Base-by-base conservation (phyloP, 2,329 filamentous ascomycete genomes). In the Hansfordia pulvinata region DNA sequence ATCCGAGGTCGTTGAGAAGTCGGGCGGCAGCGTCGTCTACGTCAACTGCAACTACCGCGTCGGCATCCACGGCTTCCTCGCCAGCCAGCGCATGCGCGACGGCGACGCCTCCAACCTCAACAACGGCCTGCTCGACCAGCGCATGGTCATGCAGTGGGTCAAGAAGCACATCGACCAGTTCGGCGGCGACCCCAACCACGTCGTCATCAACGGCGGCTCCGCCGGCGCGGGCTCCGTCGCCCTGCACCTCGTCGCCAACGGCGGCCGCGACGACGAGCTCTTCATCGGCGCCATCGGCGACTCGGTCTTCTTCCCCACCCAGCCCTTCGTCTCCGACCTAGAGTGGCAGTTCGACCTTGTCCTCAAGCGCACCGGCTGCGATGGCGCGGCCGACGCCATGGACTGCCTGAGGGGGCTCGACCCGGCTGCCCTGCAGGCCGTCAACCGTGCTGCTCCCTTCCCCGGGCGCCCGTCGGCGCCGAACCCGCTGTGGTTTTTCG, bases 221-320 rank as follows among this genome's bases (percentile, higher is more conserved):
- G 77, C 78, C 3, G 79, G 79, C 3, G 78, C 62, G 3, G 69
- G 61, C 2, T 73, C 72, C 4, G 60, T 83, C n/a, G 64, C 59
- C 16, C 56, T 79, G 19, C 72, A 81, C 14, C 57, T 83, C 22
- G 68, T 56, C 1, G 64, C 66, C 0, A 64, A 65, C 29, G 60
- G 58, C 3, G 67, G 64, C 10, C 47, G 49, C 5, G 48, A 66
- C 29, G 53, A 52, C 18, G 49, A 52, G 3, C 47, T 70, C 2
- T 70, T 71, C 41, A 57, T 64, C 26, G 64, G 54, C 2, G 63
- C 54, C 0, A 58, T 59, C 1, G 62, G 56, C 2, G 58, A 67
- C 33, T 65, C 61, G 0, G 54, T 64, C 2, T 68, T 64, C 0
- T 69, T 67, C 21, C 62, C 58, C 0, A 54, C 57, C 2, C 53